Evolutionary conservation across 2,329 filamentous ascomycete genomes (phyloP).

Genomic region (Neonectria magnoliae): DNA sequence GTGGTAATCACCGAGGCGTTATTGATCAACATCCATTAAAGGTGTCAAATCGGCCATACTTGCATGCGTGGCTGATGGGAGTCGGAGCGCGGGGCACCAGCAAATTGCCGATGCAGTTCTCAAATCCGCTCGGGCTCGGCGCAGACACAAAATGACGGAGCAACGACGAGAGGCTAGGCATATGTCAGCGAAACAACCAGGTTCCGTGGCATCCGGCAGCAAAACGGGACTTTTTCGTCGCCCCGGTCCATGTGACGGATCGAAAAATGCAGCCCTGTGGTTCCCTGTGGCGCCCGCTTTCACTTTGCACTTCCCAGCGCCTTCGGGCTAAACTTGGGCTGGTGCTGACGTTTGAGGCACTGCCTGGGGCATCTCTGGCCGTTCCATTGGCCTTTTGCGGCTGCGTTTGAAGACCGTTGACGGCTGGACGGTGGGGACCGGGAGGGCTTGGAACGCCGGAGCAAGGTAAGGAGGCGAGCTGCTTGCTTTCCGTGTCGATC

Average conservation of each 20-base stretch:
- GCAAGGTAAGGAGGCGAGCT: conserved; percentile 8
- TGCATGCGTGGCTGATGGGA: conserved; percentile 17
- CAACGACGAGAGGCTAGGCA: conserved; percentile 28
- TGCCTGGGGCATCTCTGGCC: conserved; percentile 11
- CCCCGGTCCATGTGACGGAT: conserved; percentile 38
- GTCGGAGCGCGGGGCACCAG: conserved; percentile 30
- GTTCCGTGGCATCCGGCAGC: conserved; percentile 42
- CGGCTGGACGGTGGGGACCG: conserved; percentile 26
- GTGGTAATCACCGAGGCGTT: conserved; percentile 23
- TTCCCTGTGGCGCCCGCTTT: conserved; percentile 21
- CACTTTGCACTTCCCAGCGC: conserved; percentile 14
- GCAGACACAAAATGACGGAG: conserved; percentile 17
- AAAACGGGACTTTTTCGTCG: conserved; percentile 45
- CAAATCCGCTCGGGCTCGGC: conserved; percentile 40
- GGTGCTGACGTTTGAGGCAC: conserved; percentile 32
- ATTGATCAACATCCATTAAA: conserved; percentile 4
- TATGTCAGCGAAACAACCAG: conserved; percentile 37
- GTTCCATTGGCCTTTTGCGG: conserved; percentile 32
- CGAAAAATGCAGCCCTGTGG: conserved; percentile 41
- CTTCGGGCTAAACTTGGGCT: conserved; percentile 16
- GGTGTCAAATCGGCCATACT: conserved; percentile 21
- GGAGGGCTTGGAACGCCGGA: conserved; percentile 18
- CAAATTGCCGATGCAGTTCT: conserved; percentile 34
- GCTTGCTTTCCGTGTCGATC: conserved; percentile 15
- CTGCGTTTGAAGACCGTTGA: conserved; percentile 25